phyloP scores from a whole-genome alignment of 2,329 filamentous ascomycete genomes.

The Tolypocladium cylindrosporum region DNA sequence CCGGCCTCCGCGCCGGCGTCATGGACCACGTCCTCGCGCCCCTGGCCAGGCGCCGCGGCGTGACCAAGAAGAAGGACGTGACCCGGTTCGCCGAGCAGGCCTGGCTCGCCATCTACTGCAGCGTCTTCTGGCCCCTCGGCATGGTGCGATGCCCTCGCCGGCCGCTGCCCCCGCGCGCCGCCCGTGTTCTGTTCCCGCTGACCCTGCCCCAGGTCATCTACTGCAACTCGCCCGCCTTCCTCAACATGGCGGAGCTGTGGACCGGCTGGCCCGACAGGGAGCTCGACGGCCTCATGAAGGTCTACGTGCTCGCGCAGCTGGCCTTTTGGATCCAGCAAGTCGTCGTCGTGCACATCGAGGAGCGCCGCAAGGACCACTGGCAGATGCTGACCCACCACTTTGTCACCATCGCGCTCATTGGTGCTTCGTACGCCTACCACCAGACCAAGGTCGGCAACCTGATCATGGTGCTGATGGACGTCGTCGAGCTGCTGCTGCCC shows the following conservation, averaged over 20 bases:
- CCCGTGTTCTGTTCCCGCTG: not conserved
- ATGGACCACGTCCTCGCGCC: slow-evolving; percentile 85
- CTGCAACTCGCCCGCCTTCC: slow-evolving; percentile 66
- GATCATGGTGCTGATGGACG: slow-evolving; percentile 86
- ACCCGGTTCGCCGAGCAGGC: slow-evolving; percentile 88
- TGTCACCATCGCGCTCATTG: slow-evolving; percentile 74
- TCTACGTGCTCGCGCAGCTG: slow-evolving; percentile 83
- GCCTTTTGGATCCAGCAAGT: slow-evolving; percentile 94
- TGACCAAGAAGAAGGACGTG: slow-evolving; percentile 64
- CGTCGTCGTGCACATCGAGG: slow-evolving; percentile 87
- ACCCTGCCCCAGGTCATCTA: slow-evolving; percentile 62
- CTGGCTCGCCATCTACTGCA: slow-evolving; percentile 80
- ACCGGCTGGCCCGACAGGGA: slow-evolving; percentile 73
- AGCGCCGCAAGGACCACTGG: slow-evolving; percentile 85
- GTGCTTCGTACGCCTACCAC: slow-evolving; percentile 76
- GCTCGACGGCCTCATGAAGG: slow-evolving; percentile 67
- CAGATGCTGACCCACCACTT: slow-evolving; percentile 98
- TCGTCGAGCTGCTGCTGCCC: slow-evolving; percentile 80
- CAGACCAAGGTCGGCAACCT: slow-evolving; percentile 81
- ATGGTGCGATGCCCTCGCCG: slow-evolving; percentile 46
- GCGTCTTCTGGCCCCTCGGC: slow-evolving; percentile 70
- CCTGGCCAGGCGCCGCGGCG: slow-evolving; percentile 59
- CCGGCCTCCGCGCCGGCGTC: slow-evolving; percentile 67
- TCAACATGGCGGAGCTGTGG: slow-evolving; percentile 74
- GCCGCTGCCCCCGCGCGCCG: not conserved